Percentiles rank a stretch among this genome's conserved stretches.
Evolutionary conservation across 2,329 filamentous ascomycete species (phyloP).

Genomic region (Aaosphaeria pasadenensis): DNA sequence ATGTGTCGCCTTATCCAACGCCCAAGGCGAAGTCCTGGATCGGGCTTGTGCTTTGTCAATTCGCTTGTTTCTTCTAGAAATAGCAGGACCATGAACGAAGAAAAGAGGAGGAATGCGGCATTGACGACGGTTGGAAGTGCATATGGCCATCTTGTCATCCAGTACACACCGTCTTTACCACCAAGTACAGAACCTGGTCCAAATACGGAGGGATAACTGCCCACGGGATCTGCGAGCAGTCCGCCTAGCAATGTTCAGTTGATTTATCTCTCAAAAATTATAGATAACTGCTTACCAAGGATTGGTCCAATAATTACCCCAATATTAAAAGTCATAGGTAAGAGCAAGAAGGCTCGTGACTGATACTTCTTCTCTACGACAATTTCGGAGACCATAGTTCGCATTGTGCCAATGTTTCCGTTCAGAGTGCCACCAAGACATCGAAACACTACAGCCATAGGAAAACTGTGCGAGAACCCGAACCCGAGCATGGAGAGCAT

Average conservation of each 20-base stretch:
- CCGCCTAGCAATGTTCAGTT: conserved; percentile 54
- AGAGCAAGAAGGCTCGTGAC: conserved; percentile 55
- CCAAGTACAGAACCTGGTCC: conserved; percentile 57
- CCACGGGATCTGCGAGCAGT: conserved; percentile 63
- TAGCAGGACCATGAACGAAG: conserved; percentile 56
- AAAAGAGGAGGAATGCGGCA: conserved; percentile 56
- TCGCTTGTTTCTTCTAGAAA: conserved; percentile 62
- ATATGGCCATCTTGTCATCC: conserved; percentile 66
- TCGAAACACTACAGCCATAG: conserved; percentile 61
- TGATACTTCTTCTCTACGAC: conserved; percentile 66
- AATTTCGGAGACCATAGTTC: conserved; percentile 66
- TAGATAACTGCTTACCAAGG: conserved; percentile 20
- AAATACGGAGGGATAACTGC: conserved; percentile 61
- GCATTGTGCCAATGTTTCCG: conserved; percentile 72
- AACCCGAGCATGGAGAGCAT: conserved; percentile 65
- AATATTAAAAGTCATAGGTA: conserved; percentile 68
- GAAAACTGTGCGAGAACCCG: conserved; percentile 65
- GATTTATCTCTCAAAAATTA: not conserved
- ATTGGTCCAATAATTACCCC: conserved; percentile 47
- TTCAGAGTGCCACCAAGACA: conserved; percentile 66
- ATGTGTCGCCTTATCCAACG: conserved; percentile 35
- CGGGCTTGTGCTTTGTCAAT: conserved; percentile 37
- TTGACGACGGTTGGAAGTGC: conserved; percentile 68
- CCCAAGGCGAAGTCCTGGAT: conserved; percentile 40
- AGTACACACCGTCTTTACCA: conserved; percentile 57